Conservation (phyloP, 169 alveolate species). For the Babesia caballi region DNA sequence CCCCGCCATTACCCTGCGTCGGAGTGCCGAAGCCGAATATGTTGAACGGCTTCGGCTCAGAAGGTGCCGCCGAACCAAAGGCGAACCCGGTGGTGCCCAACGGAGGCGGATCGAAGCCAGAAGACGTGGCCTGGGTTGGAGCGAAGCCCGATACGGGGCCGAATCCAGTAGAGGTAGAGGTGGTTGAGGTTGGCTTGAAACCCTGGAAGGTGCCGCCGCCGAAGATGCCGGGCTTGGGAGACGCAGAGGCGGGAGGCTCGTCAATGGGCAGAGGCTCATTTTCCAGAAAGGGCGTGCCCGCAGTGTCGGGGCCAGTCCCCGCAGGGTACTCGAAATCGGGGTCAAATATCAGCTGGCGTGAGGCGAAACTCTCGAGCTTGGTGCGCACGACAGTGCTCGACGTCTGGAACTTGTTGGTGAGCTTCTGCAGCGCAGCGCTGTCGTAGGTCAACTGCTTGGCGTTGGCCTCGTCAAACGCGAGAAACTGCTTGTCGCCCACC, state of each 20-base stretch:
- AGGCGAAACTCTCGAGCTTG: conserved; percentile 2
- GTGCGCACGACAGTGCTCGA: background rate
- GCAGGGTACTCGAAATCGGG: conserved; percentile 54
- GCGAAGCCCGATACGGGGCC: background rate
- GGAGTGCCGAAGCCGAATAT: background rate
- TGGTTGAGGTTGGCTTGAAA: background rate
- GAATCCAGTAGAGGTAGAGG: background rate
- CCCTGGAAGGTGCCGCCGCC: background rate
- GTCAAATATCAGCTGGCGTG: conserved; percentile 55
- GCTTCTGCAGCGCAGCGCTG: conserved; percentile 14
- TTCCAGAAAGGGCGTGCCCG: background rate
- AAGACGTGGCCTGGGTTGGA: background rate
- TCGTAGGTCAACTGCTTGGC: conserved; percentile 22
- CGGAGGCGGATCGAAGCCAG: background rate
- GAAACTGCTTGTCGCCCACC: background rate
- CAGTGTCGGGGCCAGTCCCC: conserved; percentile 10
- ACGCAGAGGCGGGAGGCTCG: background rate
- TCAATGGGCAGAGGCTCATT: no score
- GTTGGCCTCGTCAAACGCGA: conserved; percentile 22
- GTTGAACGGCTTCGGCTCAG: background rate
- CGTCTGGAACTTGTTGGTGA: conserved; percentile 32
- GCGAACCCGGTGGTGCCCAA: background rate
- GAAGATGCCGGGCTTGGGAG: background rate
- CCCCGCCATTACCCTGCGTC: background rate
- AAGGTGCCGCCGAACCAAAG: background rate